Base-by-base conservation (phyloP, 2,329 filamentous ascomycete genomes). In the Sarocladium strictum region DNA sequence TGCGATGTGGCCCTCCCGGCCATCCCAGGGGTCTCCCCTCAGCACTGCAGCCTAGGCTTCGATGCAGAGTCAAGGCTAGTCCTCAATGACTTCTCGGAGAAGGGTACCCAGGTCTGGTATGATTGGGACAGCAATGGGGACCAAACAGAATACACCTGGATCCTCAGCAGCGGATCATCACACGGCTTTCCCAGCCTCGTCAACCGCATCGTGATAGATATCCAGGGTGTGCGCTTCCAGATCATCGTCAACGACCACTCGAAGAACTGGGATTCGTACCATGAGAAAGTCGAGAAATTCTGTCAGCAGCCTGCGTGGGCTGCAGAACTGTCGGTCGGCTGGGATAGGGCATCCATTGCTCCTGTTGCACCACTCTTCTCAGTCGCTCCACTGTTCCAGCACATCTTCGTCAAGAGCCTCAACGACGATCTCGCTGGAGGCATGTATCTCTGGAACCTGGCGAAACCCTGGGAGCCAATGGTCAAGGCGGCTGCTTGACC, bases 381-480 rank as follows among this genome's bases (percentile, higher is more conserved):
- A 7, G 57, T 61, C 4, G 56, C 61, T 32, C 62, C 65, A n/a
- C 56, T 67, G 6, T 64, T 69, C 50, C 62, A 67, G 26, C 68
- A 69, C 53, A 65, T 72, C 21, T 66, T 71, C 45, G 69, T 73
- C 33, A 63, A 66, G 19, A 63, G 63, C 9, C 40, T 49, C 11
- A 43, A 29, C 7, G 65, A 64, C 53, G 67, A 70, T 43, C 63
- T 62, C 4, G 53, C 59, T 2, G 69, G 67, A 10, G 67, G 72
- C 47, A 63, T 72, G 21, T 74, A 73, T 54, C 63, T 74, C 37
- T 74, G 72, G 72, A 72, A 74, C 56, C 56, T 70, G 59, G 63
- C 67, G 15, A 62, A 63, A 29, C 72, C 72, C 33, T 74, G 72
- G 72, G 72, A 74, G 58, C 72, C 72, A 9, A 71, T 74, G 67